phyloP scores from a whole-genome alignment of 2,329 filamentous ascomycete genomes.

The Parastagonospora nodorum region DNA sequence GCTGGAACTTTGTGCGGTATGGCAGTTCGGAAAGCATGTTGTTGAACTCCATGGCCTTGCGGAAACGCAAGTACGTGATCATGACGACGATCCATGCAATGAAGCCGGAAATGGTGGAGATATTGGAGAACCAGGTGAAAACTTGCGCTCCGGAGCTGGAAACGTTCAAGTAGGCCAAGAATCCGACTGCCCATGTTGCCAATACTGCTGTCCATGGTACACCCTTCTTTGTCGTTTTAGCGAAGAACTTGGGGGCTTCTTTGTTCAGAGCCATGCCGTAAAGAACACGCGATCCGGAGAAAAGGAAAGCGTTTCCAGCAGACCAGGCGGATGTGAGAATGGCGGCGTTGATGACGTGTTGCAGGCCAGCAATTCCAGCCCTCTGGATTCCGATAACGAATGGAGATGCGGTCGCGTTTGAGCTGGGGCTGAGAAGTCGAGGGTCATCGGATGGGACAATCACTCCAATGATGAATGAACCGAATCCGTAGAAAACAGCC shows the following conservation, averaged over 20 bases:
- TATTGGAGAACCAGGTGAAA: conserved; percentile 74
- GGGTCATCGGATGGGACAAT: conserved; percentile 61
- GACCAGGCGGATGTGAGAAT: conserved; percentile 76
- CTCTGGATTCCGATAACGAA: conserved; percentile 70
- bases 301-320: conserved; percentile 70
- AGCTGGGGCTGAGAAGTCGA: conserved; percentile 46
- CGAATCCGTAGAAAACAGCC: conserved; percentile 59
- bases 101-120: conserved; percentile 64
- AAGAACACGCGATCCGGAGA: conserved; percentile 57
- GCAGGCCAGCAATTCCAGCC: conserved; percentile 70
- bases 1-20: conserved; percentile 54
- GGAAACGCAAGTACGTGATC: conserved; percentile 66
- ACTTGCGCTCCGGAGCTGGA: conserved; percentile 52
- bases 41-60: conserved; percentile 52
- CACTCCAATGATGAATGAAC: conserved; percentile 64
- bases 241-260: conserved; percentile 58
- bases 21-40: conserved; percentile 62
- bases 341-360: conserved; percentile 76
- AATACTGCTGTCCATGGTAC: conserved; percentile 49
- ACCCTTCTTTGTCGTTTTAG: conserved; percentile 52
- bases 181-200: conserved; percentile 48
- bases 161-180: conserved; percentile 57
- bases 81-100: conserved; percentile 62
- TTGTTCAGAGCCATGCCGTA: conserved; percentile 56
- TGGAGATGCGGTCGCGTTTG: conserved; percentile 42